Percentiles rank a stretch among this genome's conserved stretches.
These are phyloP conservation scores for Colletotrichum tropicicola DNA, from an alignment of 2,329 filamentous ascomycete genomes.

Conservation along the genomic window DNA sequence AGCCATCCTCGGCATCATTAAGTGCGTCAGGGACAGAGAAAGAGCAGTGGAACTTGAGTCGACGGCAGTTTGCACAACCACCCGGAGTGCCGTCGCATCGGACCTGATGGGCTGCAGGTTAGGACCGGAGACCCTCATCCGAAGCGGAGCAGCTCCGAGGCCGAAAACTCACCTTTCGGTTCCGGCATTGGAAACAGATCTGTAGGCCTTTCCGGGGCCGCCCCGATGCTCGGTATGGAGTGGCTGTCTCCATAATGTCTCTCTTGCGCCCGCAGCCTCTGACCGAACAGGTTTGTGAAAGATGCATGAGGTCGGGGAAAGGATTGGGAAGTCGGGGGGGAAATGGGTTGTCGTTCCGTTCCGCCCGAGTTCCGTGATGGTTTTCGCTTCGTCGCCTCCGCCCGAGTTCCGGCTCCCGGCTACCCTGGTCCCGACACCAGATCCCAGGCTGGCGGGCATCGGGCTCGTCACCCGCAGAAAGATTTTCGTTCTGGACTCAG, in stretches of 20 bases:
- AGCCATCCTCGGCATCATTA: background rate
- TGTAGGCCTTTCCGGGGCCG: slow-evolving; percentile 23
- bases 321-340: slow-evolving; percentile 19
- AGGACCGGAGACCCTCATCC: background rate
- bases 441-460: background rate
- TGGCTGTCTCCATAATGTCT: slow-evolving; percentile 7
- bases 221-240: slow-evolving; percentile 11
- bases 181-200: slow-evolving; percentile 29
- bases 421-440: background rate
- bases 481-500: slow-evolving; percentile 15
- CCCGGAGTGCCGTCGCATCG: slow-evolving; percentile 21
- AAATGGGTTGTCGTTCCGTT: background rate
- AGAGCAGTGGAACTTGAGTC: slow-evolving; percentile 26
- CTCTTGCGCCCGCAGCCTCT: background rate
- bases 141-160: background rate
- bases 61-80: slow-evolving; percentile 23
- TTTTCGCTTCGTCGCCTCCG: background rate
- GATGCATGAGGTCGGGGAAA: slow-evolving; percentile 14
- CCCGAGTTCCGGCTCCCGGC: slow-evolving; percentile 16
- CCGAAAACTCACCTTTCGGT: slow-evolving; percentile 21
- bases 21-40: background rate
- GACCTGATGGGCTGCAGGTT: slow-evolving; percentile 14
- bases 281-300: background rate
- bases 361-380: slow-evolving; percentile 20
- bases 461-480: background rate